Percentiles rank a stretch among this genome's conserved stretches.
These are phyloP conservation scores for Skeletonema tropicum DNA, from an alignment of 108 stramenopile species.

Conservation along the genomic window DNA sequence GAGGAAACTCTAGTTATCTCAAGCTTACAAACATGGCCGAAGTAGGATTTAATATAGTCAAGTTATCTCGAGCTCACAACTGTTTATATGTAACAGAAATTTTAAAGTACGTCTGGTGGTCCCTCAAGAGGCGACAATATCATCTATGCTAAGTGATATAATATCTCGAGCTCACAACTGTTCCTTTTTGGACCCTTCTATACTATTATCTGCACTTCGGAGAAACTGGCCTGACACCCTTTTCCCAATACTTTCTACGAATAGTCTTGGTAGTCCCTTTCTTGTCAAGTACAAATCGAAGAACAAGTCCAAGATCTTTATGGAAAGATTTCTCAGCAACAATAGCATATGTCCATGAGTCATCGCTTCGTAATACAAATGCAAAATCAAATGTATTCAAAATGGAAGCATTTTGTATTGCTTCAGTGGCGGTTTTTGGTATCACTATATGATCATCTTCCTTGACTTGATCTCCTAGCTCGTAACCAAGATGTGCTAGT, in stretches of 20 bases:
- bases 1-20: background rate
- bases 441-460: background rate
- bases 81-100: too few relatives aligned
- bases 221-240: background rate
- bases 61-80: too few relatives aligned
- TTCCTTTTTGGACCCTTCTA: too few relatives aligned
- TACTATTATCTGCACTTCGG: background rate
- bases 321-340: background rate
- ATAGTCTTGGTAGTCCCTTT: conserved; percentile 1
- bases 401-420: background rate
- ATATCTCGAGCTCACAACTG: too few relatives aligned
- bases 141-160: too few relatives aligned
- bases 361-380: background rate
- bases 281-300: conserved; percentile 4
- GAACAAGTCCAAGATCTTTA: conserved; percentile 5
- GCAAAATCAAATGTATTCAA: conserved; percentile 1
- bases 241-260: background rate
- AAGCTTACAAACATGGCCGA: background rate
- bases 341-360: background rate
- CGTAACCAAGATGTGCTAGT: background rate
- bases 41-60: background rate
- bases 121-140: too few relatives aligned
- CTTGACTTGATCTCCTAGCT: background rate
- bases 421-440: background rate
- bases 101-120: too few relatives aligned